Base-by-base conservation (phyloP, 257 asterid species). In the Lantana camara region DNA sequence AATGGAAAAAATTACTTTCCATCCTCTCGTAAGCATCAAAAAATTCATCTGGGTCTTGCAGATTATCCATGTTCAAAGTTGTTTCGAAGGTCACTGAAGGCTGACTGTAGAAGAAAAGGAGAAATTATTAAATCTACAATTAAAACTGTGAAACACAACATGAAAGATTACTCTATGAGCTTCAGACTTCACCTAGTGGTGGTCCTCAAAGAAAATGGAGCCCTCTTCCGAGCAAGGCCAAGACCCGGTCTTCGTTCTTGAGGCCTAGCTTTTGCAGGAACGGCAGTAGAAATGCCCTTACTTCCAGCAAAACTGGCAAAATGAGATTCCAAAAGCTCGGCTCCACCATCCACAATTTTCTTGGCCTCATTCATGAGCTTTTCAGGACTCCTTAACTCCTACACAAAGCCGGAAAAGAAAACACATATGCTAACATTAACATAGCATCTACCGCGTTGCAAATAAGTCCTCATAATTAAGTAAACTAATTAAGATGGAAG, bases 191-290 rank as follows among this genome's bases (percentile, higher is more conserved):
- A 84, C 96, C 95, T 90, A 48, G 54, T 21, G 23, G 29, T 71
- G 50, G 84, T 74, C 86, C 66, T 86, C 75, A 94, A 61, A 41
- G 90, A 47, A 74, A 94, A 88, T 41, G 75, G 64, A 69, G 88
- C 74, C 70, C 82, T 83, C 78, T 82, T 88, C 10, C 85, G 85
- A 60, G 81, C 93, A 63, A 74, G 76, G 37, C 90, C 89, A 32
- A 90, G 87, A 16, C 91, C 95, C 23, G 83, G 96, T 61, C 99
- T 88, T 73, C 82, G 76, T 60, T 84, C 90, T 75, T 56, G 87
- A 66, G 82, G 80, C 67, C 67, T 79, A 12, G 57, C 80, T 57
- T 77, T 84, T 22, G 68, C 76, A 30, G 73, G 80, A 66, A 72
- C 17, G 48, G 67, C 75, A 62, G 79, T 75, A 46, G 53, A 58